These are phyloP conservation scores for Lichtheimia hyalospora DNA, from an alignment of 371 early-diverging fungal species.

Conservation along the genomic window DNA sequence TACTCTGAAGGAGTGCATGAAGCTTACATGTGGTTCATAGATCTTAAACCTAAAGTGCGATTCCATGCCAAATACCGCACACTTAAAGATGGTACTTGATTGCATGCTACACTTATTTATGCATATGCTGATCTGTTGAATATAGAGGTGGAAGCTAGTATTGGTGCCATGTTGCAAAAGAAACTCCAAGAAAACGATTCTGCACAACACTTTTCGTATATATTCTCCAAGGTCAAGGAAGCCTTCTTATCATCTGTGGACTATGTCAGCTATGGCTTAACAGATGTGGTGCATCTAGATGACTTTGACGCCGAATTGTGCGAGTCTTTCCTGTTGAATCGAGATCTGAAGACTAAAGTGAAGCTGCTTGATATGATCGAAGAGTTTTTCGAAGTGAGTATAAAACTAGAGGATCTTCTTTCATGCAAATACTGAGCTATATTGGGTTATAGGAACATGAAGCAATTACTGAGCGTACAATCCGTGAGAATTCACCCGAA, in stretches of 20 bases:
- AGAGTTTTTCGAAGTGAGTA: constrained; percentile 48
- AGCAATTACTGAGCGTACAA: constrained; percentile 38
- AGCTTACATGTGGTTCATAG: not conserved
- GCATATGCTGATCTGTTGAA: not conserved
- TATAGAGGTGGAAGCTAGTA: constrained; percentile 64
- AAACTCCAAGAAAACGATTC: constrained; percentile 44
- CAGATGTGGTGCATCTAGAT: constrained; percentile 59
- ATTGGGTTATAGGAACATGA: constrained; percentile 32
- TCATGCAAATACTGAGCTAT: not conserved
- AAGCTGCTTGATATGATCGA: constrained; percentile 49
- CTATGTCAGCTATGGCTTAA: constrained; percentile 62
- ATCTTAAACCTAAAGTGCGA: constrained; percentile 48
- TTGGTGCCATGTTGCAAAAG: constrained; percentile 46
- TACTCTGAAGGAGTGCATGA: not conserved
- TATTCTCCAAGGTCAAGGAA: constrained; percentile 52
- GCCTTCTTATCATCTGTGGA: constrained; percentile 56
- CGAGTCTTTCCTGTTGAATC: constrained; percentile 54
- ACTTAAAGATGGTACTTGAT: constrained; percentile 52
- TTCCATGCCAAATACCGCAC: constrained; percentile 57
- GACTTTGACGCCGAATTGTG: constrained; percentile 58
- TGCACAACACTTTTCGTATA: constrained; percentile 54
- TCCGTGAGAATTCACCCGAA: constrained; percentile 28
- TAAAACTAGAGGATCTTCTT: not conserved
- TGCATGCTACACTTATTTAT: not conserved
- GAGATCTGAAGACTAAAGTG: constrained; percentile 56